Percentiles rank a stretch among this genome's conserved stretches.
Evolutionary conservation across 306 rosid genomes (phyloP).

Genomic region (Quercus bicolor): DNA sequence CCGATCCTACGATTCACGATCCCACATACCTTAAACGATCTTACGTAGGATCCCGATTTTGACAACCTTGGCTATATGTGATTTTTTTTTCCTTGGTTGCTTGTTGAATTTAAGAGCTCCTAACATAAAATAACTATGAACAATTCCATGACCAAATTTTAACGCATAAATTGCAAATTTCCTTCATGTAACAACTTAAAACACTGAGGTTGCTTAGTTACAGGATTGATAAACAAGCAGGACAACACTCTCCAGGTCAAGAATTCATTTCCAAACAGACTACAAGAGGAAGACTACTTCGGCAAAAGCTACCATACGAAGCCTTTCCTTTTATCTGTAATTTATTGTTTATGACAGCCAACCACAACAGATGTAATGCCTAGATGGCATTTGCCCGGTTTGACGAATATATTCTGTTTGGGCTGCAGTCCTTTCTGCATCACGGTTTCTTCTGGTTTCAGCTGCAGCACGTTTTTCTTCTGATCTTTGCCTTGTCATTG

Average conservation of each 20-base stretch:
- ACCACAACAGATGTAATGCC: constrained; percentile 65
- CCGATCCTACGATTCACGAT: no score
- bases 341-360: constrained; percentile 40
- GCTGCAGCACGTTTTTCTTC: constrained; percentile 78
- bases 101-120: background rate
- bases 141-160: background rate
- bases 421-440: constrained; percentile 71
- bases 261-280: background rate
- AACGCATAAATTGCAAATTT: background rate
- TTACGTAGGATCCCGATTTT: no score
- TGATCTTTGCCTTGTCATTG: constrained; percentile 79
- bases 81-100: background rate
- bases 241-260: background rate
- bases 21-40: no score
- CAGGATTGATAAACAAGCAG: background rate
- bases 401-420: constrained; percentile 78
- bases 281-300: background rate
- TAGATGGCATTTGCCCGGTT: constrained; percentile 66
- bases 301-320: background rate
- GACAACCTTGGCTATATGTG: no score
- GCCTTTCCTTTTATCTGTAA: background rate
- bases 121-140: background rate
- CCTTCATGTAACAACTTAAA: constrained; percentile 12
- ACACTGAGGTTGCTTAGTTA: background rate
- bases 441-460: constrained; percentile 56